Evolutionary conservation across 306 rosid genomes (phyloP), one percentile per base, ranked within the genome.

Genomic region (Vigna unguiculata): DNA sequence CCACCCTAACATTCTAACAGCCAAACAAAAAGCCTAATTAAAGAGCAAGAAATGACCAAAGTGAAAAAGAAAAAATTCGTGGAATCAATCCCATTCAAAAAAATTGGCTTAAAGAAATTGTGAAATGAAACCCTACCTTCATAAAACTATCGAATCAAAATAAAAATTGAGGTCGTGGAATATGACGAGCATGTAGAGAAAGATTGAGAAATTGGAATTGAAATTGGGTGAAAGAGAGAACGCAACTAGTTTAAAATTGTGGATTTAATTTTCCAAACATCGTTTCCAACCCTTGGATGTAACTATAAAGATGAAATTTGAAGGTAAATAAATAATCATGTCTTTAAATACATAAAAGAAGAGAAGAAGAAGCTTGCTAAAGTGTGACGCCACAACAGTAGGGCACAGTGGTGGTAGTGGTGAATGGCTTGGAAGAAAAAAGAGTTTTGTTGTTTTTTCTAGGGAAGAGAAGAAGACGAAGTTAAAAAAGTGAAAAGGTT

Each of bases 81-180:
- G 38, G 40, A 70, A 83, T 46, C 12, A 22, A 75, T 34, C 10
- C 4, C 45, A 52, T 20, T 10, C 2, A 13, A 71, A 67, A 19
- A 16, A 52, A 79, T 40, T 15, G 34, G 59, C 38, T 30, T 6
- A n/a, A 47, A 14, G 4, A 17, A 15, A 11, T 19, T 38, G 7
- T 11, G 47, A 48, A 67, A 48, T 1, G 66, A 46, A 75, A 81
- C 67, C 72, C 22, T 81, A 68, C 80, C 77, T 74, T n/a, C 14
- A 69, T 45, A 74, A 65, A 69, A 13, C 14, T 32, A 49, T 69
- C 12, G 30, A 67, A 54, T 5, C 41, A 43, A 28, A 28, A 54
- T 5, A 30, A 43, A 28, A 28, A 38, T 15, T 51, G 60, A 55
- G 64, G 14, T 4, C 54, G 36, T 11, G 51, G 57, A 62, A 71